phyloP scores from a whole-genome alignment of 148 eudicot species.

The Spergularia marina region DNA sequence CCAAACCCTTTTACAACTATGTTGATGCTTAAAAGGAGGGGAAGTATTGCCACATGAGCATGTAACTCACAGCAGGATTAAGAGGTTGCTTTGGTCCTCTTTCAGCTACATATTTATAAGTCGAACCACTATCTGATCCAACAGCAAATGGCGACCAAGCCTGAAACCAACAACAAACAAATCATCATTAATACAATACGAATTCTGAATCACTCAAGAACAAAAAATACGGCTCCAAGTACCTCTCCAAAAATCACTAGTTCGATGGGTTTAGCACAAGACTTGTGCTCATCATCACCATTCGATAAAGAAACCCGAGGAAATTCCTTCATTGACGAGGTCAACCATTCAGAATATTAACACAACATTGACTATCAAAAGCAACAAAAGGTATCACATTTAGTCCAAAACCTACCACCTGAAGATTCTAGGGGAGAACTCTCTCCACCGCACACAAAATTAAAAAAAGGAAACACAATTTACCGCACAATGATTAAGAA shows the following conservation, averaged over 20 bases:
- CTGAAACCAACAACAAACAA: constrained; percentile 34
- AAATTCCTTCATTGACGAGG: constrained; percentile 47
- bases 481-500: background rate
- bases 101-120: constrained; percentile 28
- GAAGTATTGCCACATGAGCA: background rate
- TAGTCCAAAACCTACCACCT: background rate
- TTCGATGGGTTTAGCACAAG: constrained; percentile 29
- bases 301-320: constrained; percentile 50
- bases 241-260: constrained; percentile 67
- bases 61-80: constrained; percentile 56
- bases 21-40: background rate
- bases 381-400: constrained; percentile 1
- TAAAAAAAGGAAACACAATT: background rate
- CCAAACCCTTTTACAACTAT: background rate
- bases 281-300: constrained; percentile 27
- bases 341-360: background rate
- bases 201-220: constrained; percentile 8
- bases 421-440: background rate
- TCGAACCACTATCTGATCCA: constrained; percentile 37
- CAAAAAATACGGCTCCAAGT: constrained; percentile 1
- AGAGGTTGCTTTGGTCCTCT: constrained; percentile 40
- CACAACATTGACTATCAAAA: constrained; percentile 3
- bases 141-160: constrained; percentile 82
- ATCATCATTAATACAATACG: background rate
- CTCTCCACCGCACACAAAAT: background rate